Evolutionary conservation across 768 basidiomycete genomes (phyloP), one percentile per base, ranked within the genome.

Genomic region (Psilocybe subaeruginosa): DNA sequence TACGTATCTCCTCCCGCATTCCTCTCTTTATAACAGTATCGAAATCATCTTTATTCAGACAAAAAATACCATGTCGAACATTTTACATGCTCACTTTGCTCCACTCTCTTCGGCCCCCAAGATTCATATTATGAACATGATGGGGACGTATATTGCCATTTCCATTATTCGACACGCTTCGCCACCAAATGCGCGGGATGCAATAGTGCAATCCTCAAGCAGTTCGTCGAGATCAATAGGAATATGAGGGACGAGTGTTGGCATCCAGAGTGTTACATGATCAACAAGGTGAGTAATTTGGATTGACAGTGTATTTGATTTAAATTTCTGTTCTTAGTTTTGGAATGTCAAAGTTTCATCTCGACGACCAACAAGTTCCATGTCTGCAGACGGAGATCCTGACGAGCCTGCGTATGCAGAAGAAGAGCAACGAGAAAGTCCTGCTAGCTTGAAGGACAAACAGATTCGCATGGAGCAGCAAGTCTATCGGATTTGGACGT

Each of bases 221-320:
- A 99, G 75, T 99, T 98, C 70, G 97, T 99, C 63, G 97, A 99
- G 79, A 98, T 99, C 77, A 99, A 99, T 71, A 86, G 97, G 62
- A 99, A 99, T 76, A 93, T 92, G 85, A 84, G 90, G 66, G 96
- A 99, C 76, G 97, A 99, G 78, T 99, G 97, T 71, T 99, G 97
- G 97, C 97, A 99, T 82, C 97, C 97, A 57, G 97, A 99, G 75
- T 99, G 97, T 74, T 98, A 99, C 76, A 98, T 98, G 97, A 98
- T 99, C 67, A 97, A 98, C 77, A 99, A 99, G 84, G 96, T 97
- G 64, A 59, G 84, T 64, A 6, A 45, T 30, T 47, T 64, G 54
- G 59, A 51, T 7, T 19, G n/a, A 31, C 46, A 43, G 23, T 39
- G 35, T 37, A 31, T 46, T 43, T 43, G 43, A 39, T 60, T 17